phyloP scores from a whole-genome alignment of 75 land plant species.

The Adiantum capillusveneris region DNA sequence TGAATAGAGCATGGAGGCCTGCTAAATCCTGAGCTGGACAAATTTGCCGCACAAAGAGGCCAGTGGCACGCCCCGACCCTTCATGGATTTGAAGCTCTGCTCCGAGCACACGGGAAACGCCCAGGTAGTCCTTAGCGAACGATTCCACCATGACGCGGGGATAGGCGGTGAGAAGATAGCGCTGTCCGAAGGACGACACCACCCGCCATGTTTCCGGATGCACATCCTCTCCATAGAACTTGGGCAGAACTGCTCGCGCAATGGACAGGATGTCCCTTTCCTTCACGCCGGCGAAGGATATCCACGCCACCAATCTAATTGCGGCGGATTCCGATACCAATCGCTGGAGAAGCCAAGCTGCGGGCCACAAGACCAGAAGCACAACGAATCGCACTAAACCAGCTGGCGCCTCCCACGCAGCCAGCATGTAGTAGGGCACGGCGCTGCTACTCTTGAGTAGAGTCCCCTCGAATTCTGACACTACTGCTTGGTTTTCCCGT shows the following conservation, averaged over 20 bases:
- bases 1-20: no score
- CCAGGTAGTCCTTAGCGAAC: slow-evolving; percentile 64
- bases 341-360: slow-evolving; percentile 34
- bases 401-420: slow-evolving; percentile 85
- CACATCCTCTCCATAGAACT: slow-evolving; percentile 77
- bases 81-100: slow-evolving; percentile 49
- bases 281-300: slow-evolving; percentile 48
- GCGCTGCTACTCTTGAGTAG: slow-evolving; percentile 40
- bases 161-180: slow-evolving; percentile 54
- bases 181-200: slow-evolving; percentile 38
- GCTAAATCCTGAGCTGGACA: no score
- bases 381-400: slow-evolving; percentile 44
- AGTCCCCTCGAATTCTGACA: slow-evolving; percentile 66
- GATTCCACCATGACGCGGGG: slow-evolving; percentile 85
- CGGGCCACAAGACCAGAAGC: slow-evolving; percentile 59
- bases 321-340: slow-evolving; percentile 29
- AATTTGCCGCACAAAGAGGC: slow-evolving; percentile 45
- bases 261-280: slow-evolving; percentile 60
- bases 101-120: slow-evolving; percentile 77
- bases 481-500: slow-evolving; percentile 34
- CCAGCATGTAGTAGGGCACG: slow-evolving; percentile 83
- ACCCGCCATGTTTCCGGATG: slow-evolving; percentile 62
- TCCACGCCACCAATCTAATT: slow-evolving; percentile 43
- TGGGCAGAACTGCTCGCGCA: slow-evolving; percentile 86
- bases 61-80: slow-evolving; percentile 62